These are phyloP conservation scores for Mortierella sp. DNA, from an alignment of 371 early-diverging fungal genomes.

Conservation along the genomic window DNA sequence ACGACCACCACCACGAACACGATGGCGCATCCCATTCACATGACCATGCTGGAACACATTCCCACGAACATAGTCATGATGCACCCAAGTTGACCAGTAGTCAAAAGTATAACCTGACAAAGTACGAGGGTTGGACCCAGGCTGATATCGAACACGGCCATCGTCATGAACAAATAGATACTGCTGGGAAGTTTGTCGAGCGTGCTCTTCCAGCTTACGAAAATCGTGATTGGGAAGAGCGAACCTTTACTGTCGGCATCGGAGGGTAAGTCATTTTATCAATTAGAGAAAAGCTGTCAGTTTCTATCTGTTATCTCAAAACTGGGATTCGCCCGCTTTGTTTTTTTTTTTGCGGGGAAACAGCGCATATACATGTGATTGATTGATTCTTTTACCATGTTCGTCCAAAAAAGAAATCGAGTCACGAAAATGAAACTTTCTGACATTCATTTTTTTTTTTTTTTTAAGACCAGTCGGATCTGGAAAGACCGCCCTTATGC, in stretches of 20 bases:
- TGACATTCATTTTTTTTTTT: not conserved
- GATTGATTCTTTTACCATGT: not conserved
- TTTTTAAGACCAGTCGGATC: constrained; percentile 95
- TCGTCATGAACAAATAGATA: constrained; percentile 90
- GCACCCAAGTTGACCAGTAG: constrained; percentile 46
- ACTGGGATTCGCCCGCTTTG: not conserved
- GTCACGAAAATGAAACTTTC: not conserved
- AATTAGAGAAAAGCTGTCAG: not conserved
- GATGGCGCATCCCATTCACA: constrained; percentile 36
- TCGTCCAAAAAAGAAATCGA: not conserved
- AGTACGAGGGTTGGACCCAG: constrained; percentile 55
- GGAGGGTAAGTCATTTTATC: constrained; percentile 76
- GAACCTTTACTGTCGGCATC: constrained; percentile 95
- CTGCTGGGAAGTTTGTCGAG: constrained; percentile 88
- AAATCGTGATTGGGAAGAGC: constrained; percentile 89
- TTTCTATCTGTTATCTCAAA: not conserved
- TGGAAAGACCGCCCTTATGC: constrained; percentile 96
- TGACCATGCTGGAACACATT: constrained; percentile 8
- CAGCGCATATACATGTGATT: not conserved
- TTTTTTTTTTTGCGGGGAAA: not conserved
- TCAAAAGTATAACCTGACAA: constrained; percentile 48
- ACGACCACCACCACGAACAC: constrained; percentile 44
- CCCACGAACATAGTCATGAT: constrained; percentile 8
- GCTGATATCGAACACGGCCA: constrained; percentile 83
- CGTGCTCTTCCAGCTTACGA: constrained; percentile 78